Base-by-base conservation (phyloP, 768 basidiomycete genomes). In the Gloeopeniophorella convolvens region DNA sequence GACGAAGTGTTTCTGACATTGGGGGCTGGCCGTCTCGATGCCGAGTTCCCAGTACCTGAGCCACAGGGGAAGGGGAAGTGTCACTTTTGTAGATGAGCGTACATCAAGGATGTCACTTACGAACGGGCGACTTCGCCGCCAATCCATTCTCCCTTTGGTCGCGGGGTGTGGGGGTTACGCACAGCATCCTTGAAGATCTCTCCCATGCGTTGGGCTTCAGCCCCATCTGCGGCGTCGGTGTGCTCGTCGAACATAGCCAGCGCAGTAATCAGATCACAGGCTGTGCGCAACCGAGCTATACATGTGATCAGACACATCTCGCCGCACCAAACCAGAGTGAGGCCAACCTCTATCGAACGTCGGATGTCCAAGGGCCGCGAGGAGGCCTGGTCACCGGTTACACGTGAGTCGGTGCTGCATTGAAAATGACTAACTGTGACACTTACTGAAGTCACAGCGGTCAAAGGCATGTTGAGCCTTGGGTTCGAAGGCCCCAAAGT, bases 331-430 rank as follows among this genome's bases (percentile, higher is more conserved):
- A 20, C 24, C 23, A n/a, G n/a, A n/a, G 13, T 5, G 10, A 28
- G 3, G 27, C 24, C 23, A 20, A 12, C 47, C 47, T 30, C 40
- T 54, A 27, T 56, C 40, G n/a, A 35, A 27, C 2, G 15, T 18
- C 3, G 59, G 59, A 39, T 50, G 54, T 10, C 51, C 45, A 9
- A 60, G 35, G 10, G 59, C 56, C 13, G 59, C 51, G 8, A 60
- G 30, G 15, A 60, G 48, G 34, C 37, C 59, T 60, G 20, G 23
- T 27, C 9, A n/a, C n/a, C n/a, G n/a, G n/a, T n/a, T n/a, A 13
- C 24, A 23, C 3, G n/a, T 39, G 24, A 41, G 47, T 28, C 5
- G 18, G 20, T 23, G 4, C 16, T 3, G 15, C 4, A 27, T n/a
- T 15, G 20, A 3, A n/a, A 34, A 15, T 23, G 2, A 28, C 18